Evolutionary conservation across 306 rosid species (phyloP), one percentile per base, ranked within the genome.

Genomic region (Alnus rubra): DNA sequence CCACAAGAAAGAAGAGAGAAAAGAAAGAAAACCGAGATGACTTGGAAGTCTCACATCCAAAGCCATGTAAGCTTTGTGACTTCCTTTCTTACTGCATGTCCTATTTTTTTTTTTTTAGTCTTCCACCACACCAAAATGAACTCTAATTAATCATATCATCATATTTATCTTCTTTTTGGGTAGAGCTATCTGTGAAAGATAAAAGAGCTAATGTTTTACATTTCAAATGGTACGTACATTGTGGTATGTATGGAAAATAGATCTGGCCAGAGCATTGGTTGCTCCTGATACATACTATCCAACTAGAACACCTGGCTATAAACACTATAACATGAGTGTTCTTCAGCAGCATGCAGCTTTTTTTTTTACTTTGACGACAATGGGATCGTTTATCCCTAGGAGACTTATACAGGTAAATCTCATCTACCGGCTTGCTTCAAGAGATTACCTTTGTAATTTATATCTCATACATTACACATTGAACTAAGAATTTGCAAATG

Each of bases 341-440:
- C 95, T 95, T 79, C 97, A 92, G 83, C 97, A 95, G 71, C 98
- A 92, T 44, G 82, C 78, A 16, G 88, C 96, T 23, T 4, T 92
- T 92, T 92, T 53, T 92, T 95, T 75, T 97, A 95, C 88, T 88
- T 60, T 69, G 96, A 92, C 71, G 89, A 84, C 77, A 80, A 92
- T 55, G 98, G 97, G 45, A 88, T 92, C 60, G 19, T 92, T 76
- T 95, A 92, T 74, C 98, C 98, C 10, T 95, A 94, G 98, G 98
- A 95, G 81, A 95, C 97, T 53, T 92, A 84, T 62, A 48, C 51
- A 23, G 98, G 97, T 88, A 78, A 39, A 14, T 18, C 4, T 59
- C 12, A 19, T 53, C 58, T 8, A 4, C 54, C 67, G 33, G 7
- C 14, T 60, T 31, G 69, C 69, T 62, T 31, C 44, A 33, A 52